A percentile compares a stretch with the other conserved stretches of the same genome.
phyloP scores from a whole-genome alignment of 495 filamentous ascomycete genomes.

The Aspergillus conjunctus region DNA sequence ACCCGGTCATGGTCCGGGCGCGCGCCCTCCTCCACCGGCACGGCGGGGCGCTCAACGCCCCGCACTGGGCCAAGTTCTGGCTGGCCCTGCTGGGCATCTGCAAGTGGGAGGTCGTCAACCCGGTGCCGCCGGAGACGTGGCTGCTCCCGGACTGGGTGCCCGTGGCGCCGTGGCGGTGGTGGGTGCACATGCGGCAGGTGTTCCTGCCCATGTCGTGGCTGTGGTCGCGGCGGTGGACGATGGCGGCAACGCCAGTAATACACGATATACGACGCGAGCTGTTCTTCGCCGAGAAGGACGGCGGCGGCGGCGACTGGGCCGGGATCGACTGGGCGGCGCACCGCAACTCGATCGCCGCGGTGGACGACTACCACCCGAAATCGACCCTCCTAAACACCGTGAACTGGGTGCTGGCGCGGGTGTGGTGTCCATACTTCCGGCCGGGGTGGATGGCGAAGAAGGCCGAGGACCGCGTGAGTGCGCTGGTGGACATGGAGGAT shows the following conservation, averaged over 20 bases:
- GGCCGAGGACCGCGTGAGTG: slow-evolving; percentile 7
- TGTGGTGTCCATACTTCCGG: slow-evolving; percentile 20
- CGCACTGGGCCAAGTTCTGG: slow-evolving; percentile 90
- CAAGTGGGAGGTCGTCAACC: slow-evolving; percentile 70
- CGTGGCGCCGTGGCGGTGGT: slow-evolving; percentile 20
- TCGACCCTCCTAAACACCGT: slow-evolving; percentile 11
- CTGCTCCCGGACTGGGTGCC: slow-evolving; percentile 21
- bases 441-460: not conserved
- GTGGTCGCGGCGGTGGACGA: slow-evolving; percentile 9
- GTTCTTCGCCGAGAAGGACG: too few species aligned
- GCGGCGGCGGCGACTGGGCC: slow-evolving; percentile 10
- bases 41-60: slow-evolving; percentile 71
- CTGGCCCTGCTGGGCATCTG: slow-evolving; percentile 70
- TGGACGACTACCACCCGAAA: slow-evolving; percentile 11
- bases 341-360: not conserved
- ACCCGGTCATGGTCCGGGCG: slow-evolving; percentile 72
- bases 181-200: slow-evolving; percentile 12
- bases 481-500: slow-evolving; percentile 7
- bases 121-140: slow-evolving; percentile 81
- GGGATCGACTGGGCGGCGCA: slow-evolving; percentile 5
- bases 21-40: slow-evolving; percentile 57
- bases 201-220: slow-evolving; percentile 21
- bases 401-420: slow-evolving; percentile 62
- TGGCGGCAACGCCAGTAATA: slow-evolving; percentile 13
- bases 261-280: slow-evolving; percentile 16